Percentiles rank a stretch among this genome's conserved stretches.
Conservation (phyloP, 2,329 filamentous ascomycete species). For the Metarhizium rileyi region DNA sequence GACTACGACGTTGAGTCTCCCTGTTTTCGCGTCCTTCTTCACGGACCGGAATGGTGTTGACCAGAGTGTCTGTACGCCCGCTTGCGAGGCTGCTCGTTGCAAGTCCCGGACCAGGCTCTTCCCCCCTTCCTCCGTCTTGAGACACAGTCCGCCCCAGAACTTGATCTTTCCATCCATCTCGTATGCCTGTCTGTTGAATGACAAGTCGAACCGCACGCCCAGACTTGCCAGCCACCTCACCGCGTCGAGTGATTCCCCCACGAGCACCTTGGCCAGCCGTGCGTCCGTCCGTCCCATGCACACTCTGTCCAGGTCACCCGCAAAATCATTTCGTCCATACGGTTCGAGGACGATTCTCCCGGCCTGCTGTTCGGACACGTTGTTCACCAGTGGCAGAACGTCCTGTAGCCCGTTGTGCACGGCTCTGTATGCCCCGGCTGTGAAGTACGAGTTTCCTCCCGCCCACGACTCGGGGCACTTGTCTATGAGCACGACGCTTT, state of each 20-base stretch:
- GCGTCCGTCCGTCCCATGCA: conserved; percentile 43
- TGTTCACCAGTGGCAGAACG: conserved; percentile 51
- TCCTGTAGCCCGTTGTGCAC: conserved; percentile 45
- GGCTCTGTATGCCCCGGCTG: conserved; percentile 53
- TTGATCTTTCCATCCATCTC: conserved; percentile 49
- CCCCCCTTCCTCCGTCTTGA: conserved; percentile 49
- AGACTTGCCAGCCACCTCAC: conserved; percentile 46
- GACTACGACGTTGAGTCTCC: not conserved
- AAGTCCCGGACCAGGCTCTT: conserved; percentile 47
- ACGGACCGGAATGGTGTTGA: not conserved
- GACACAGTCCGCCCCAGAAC: conserved; percentile 58
- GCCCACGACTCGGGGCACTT: conserved; percentile 49
- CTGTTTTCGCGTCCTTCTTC: not conserved
- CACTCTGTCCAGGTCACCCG: conserved; percentile 45
- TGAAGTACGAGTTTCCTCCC: conserved; percentile 57
- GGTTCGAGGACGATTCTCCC: conserved; percentile 14
- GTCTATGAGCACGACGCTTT: conserved; percentile 45
- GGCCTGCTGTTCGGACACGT: conserved; percentile 36
- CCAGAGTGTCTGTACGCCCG: conserved; percentile 27
- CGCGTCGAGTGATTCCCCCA: conserved; percentile 39
- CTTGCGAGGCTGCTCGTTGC: conserved; percentile 26
- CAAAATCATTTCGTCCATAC: conserved; percentile 38
- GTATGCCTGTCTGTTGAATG: conserved; percentile 58
- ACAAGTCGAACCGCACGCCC: conserved; percentile 48
- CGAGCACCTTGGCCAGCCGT: conserved; percentile 35